Evolutionary conservation across 257 asterid genomes (phyloP).

Genomic region (Ajuga chamaepitys): DNA sequence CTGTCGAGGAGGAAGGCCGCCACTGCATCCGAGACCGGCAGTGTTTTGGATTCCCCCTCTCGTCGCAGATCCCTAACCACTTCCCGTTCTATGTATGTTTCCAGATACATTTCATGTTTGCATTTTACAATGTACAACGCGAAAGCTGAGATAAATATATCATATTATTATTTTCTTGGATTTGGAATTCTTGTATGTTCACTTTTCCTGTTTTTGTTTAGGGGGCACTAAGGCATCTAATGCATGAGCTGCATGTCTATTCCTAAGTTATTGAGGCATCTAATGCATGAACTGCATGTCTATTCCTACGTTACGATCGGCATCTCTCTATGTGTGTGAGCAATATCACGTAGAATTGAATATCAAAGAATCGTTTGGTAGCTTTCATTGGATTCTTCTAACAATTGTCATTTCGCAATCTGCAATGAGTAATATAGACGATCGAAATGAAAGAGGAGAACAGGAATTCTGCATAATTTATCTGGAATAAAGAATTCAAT

Average conservation of each 20-base stretch:
- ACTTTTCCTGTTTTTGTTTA: not conserved
- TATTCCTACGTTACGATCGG: too few species aligned
- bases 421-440: too few species aligned
- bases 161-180: not conserved
- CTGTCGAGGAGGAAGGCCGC: conserved; percentile 31
- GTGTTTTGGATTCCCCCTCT: conserved; percentile 23
- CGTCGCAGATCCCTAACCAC: conserved; percentile 47
- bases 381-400: too few species aligned
- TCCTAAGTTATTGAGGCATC: not conserved
- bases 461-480: too few species aligned
- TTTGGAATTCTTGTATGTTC: not conserved
- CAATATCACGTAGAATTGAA: too few species aligned
- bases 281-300: too few species aligned
- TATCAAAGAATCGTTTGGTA: too few species aligned
- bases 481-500: too few species aligned
- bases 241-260: conserved; percentile 1
- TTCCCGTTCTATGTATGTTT: conserved; percentile 64
- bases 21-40: conserved; percentile 23
- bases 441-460: too few species aligned
- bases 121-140: not conserved
- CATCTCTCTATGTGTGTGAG: too few species aligned
- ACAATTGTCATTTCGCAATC: too few species aligned
- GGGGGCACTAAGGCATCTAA: not conserved
- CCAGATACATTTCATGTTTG: not conserved
- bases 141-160: not conserved